These are phyloP conservation scores for Epichloe scottii DNA, from an alignment of 2,329 filamentous ascomycete genomes.

Conservation along the genomic window DNA sequence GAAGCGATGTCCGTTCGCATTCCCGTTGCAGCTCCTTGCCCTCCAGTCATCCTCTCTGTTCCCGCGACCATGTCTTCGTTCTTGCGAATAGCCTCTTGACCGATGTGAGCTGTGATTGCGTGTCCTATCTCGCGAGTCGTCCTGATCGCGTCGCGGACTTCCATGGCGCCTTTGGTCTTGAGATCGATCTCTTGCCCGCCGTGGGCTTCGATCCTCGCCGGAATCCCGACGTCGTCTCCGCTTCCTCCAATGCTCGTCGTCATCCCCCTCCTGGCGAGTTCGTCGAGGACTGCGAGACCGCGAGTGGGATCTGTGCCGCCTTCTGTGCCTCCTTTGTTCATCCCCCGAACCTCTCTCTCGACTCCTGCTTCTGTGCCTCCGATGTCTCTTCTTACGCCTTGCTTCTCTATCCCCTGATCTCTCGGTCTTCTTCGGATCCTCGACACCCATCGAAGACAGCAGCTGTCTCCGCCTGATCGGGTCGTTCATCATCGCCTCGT, in stretches of 20 bases:
- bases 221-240: slow-evolving; percentile 15
- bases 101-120: neutral
- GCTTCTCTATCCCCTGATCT: slow-evolving; percentile 19
- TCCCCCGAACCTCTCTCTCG: slow-evolving; percentile 3
- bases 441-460: slow-evolving; percentile 49
- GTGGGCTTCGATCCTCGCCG: slow-evolving; percentile 11
- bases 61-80: slow-evolving; percentile 8
- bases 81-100: neutral
- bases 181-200: slow-evolving; percentile 9
- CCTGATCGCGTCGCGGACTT: neutral
- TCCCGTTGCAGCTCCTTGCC: neutral
- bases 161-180: slow-evolving; percentile 10
- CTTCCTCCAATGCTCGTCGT: slow-evolving; percentile 1
- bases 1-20: too few species aligned
- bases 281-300: slow-evolving; percentile 31
- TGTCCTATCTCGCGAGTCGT: neutral
- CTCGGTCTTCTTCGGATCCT: slow-evolving; percentile 33
- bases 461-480: slow-evolving; percentile 55
- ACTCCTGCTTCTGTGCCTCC: slow-evolving; percentile 6
- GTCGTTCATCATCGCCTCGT: slow-evolving; percentile 70
- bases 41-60: neutral
- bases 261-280: slow-evolving; percentile 13
- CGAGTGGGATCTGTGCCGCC: slow-evolving; percentile 33
- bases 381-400: slow-evolving; percentile 11
- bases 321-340: slow-evolving; percentile 15